These are phyloP conservation scores for Phanerodontia chrysosporium DNA, from an alignment of 768 basidiomycete genomes.

Conservation along the genomic window DNA sequence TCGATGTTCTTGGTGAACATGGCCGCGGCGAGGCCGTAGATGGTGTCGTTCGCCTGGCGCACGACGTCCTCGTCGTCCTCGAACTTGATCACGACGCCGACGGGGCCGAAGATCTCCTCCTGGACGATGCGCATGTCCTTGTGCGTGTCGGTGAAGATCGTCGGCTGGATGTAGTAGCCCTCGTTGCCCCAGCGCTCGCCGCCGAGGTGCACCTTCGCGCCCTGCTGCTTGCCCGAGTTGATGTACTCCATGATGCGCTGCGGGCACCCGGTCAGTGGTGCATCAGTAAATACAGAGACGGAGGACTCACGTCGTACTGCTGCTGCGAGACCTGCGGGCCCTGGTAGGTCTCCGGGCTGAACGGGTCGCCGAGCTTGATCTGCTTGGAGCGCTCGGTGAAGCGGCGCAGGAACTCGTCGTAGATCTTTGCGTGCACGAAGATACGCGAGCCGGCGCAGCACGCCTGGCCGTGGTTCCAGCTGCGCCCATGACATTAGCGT, in stretches of 20 bases:
- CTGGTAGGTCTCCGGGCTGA: conserved; percentile 53
- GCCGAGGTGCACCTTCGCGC: conserved; percentile 55
- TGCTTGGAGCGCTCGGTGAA: conserved; percentile 51
- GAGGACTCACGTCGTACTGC: conserved; percentile 60
- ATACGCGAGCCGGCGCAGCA: conserved; percentile 83
- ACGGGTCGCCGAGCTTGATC: conserved; percentile 71
- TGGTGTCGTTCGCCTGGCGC: conserved; percentile 76
- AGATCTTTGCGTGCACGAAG: conserved; percentile 74
- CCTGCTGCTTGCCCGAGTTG: conserved; percentile 51
- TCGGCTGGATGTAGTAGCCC: conserved; percentile 63
- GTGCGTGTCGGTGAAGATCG: conserved; percentile 55
- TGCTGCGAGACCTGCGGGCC: conserved; percentile 77
- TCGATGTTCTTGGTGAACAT: conserved; percentile 81
- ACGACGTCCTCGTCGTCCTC: conserved; percentile 59
- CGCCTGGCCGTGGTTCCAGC: conserved; percentile 72
- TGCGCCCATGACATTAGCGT: too few relatives aligned
- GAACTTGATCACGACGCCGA: conserved; percentile 65
- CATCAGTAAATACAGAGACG: not conserved
- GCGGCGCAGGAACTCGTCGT: conserved; percentile 66
- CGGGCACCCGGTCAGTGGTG: conserved; percentile 5
- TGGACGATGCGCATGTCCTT: conserved; percentile 54
- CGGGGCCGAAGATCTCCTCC: conserved; percentile 70
- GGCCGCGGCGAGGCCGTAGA: conserved; percentile 83
- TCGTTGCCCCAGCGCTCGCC: conserved; percentile 47
- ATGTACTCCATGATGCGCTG: conserved; percentile 63